Evolutionary conservation across 164 flowering plant species (phyloP), one percentile per base, ranked within the genome.

Genomic region (Litsea cubeba): DNA sequence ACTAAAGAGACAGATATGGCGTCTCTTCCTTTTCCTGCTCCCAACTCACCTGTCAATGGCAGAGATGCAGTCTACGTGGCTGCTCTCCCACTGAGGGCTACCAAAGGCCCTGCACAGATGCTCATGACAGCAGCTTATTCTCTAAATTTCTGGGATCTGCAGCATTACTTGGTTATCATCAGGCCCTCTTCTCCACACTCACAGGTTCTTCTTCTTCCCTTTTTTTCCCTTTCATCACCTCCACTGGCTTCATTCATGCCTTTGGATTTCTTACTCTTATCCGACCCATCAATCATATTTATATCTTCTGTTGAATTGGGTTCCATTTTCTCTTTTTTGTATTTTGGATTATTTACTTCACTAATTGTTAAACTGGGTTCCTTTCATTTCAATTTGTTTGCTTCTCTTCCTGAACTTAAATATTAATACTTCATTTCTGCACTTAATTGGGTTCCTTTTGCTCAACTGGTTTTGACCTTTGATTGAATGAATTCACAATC

Each of bases 121-220:
- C 77, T 91, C 2, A 76, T 87, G 83, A 88, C 93, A 17, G 65
- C 90, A 23, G 86, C 92, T 74, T 88, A 82, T 82, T 84, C 89
- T 30, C 83, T 91, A 70, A 82, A 85, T 76, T 49, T 87, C 14
- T 85, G 92, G 91, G 85, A 90, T 77, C 76, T 91, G 76, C 94
- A 88, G 80, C 97, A 94, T 74, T 90, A 83, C 83, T 83, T 90
- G 91, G 93, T 94, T 80, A 80, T 94, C 78, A 70, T 91, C 81
- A 83, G 82, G 73, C 83, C 92, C 69, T 54, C 75, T 70, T 77
- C 85, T 22, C 78, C 82, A 50, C 69, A 66, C 1, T 67, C 85
- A 73, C 87, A 80, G 85, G 85, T 83, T 69, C 69, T 54, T 18
- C 22, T 68, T 60, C 25, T 14, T 17, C 65, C 35, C 10, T 25